A percentile compares a stretch with the other conserved stretches of the same genome.
Conservation (phyloP, 371 early-diverging fungal species). For the Mortierella polycephala region DNA sequence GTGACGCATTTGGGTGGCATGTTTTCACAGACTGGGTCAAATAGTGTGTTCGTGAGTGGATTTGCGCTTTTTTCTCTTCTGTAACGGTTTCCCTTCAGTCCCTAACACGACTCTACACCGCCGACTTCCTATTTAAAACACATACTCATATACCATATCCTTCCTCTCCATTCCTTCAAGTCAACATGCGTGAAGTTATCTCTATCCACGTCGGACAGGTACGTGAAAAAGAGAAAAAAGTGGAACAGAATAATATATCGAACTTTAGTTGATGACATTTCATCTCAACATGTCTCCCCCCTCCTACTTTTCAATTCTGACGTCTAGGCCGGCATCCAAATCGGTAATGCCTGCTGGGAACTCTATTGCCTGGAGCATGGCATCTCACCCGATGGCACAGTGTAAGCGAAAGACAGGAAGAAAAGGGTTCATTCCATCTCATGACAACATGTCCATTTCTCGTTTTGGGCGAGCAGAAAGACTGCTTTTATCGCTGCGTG, state of each 20-base stretch:
- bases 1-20: too few relatives aligned
- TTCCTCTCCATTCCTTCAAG: slow-evolving; percentile 2
- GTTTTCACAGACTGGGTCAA: too few relatives aligned
- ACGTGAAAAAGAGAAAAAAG: neutral
- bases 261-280: neutral
- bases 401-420: slow-evolving; percentile 34
- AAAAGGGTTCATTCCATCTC: too few relatives aligned
- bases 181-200: slow-evolving; percentile 50
- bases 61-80: slow-evolving; percentile 47
- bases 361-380: slow-evolving; percentile 97
- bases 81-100: slow-evolving; percentile 40
- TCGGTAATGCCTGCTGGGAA: slow-evolving; percentile 99
- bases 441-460: neutral
- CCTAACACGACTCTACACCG: slow-evolving; percentile 43
- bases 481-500: neutral
- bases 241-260: neutral
- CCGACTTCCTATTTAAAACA: slow-evolving; percentile 21
- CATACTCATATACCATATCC: neutral
- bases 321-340: slow-evolving; percentile 94
- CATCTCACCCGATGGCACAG: slow-evolving; percentile 87
- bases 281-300: neutral
- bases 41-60: neutral
- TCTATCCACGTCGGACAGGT: slow-evolving; percentile 52
- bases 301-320: neutral
- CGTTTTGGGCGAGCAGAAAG: neutral